Evolutionary conservation across 2,329 filamentous ascomycete species (phyloP), one percentile per base, ranked within the genome.

Genomic region (Setomelanomma holmii): DNA sequence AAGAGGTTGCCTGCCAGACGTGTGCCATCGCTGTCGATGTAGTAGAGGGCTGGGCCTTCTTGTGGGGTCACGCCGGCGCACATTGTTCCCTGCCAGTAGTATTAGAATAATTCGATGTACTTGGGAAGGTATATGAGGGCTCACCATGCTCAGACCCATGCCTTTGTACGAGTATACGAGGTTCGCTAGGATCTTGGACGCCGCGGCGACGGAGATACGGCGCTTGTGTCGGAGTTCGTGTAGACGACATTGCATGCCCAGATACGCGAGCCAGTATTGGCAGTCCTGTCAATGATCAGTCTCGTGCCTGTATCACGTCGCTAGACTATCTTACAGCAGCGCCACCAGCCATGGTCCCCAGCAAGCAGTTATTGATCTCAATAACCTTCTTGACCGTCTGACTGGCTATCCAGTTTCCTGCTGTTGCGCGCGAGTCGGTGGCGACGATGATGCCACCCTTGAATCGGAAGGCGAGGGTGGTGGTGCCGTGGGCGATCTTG

Each of bases 361-460:
- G 80, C 78, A 99, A 84, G 78, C 89, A 89, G 78, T 84, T 91
- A 82, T 96, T 96, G 83, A 96, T 96, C 84, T 96, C 92, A 74
- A 99, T 98, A 66, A 99, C 95, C 85, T 99, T 99, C 87, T 99
- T 99, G 74, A 99, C 95, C 47, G 95, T 99, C 84, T 99, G 95
- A 80, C 91, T 96, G 63, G 95, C 95, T 79, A 99, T 99, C 95
- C 95, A 99, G 85, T 95, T 96, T 71, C 95, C 95, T 23, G 95
- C 93, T 41, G 95, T 96, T 55, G 95, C 95, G 80, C 95, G 88
- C 55, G 95, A 99, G 80, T 99, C 95, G 53, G 95, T 99, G 48
- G 93, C 93, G 45, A 99, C 93, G 73, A 99, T 96, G 79, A 99
- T 98, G 74, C 95, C 95, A 70, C 93, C 93, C 80, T 98, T 88